phyloP scores from a whole-genome alignment of 805 yeast genomes.

The Cyberlindnera mississippiensis region DNA sequence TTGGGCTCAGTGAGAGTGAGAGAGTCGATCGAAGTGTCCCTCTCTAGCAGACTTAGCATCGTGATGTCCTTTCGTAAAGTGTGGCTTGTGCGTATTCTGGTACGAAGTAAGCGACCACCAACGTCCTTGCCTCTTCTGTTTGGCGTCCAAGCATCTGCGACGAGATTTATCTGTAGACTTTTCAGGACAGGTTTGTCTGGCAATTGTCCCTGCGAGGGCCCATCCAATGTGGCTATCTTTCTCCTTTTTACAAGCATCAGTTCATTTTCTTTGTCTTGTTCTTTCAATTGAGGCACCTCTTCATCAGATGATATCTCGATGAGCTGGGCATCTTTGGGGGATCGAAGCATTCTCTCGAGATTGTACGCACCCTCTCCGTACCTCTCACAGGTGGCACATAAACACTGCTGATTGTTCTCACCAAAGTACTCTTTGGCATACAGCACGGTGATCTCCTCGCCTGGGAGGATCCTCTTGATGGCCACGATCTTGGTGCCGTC shows the following conservation, averaged over 20 bases:
- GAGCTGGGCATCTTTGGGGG: neutral
- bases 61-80: neutral
- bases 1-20: neutral
- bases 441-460: slow-evolving; percentile 45
- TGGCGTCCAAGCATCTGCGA: neutral
- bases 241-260: neutral
- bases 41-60: slow-evolving; percentile 4
- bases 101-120: slow-evolving; percentile 18
- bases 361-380: slow-evolving; percentile 29
- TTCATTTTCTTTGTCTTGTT: neutral
- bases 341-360: slow-evolving; percentile 10
- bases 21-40: slow-evolving; percentile 17
- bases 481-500: slow-evolving; percentile 33
- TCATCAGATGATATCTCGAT: slow-evolving; percentile 12
- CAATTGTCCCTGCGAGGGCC: neutral
- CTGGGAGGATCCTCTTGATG: slow-evolving; percentile 31
- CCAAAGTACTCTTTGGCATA: slow-evolving; percentile 44
- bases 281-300: no score
- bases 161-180: neutral
- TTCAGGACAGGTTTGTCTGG: neutral
- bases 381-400: slow-evolving; percentile 42
- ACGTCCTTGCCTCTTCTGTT: neutral
- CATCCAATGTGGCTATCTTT: neutral
- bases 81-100: slow-evolving; percentile 1
- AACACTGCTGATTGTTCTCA: slow-evolving; percentile 36